Conservation (phyloP, 129 eudicot genomes). For the Arctium lappa region DNA sequence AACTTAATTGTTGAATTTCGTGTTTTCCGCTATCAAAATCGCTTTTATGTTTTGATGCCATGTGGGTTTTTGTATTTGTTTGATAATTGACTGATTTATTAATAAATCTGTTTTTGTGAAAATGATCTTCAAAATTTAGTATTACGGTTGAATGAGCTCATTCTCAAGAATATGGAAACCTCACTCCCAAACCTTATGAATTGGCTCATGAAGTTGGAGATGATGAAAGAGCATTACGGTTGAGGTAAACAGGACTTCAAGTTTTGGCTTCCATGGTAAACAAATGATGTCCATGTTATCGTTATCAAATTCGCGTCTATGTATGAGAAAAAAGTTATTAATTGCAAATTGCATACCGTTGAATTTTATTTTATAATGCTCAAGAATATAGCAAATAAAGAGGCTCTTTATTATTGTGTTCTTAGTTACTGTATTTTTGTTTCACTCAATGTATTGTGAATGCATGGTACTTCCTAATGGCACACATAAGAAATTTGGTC, state of each 20-base stretch:
- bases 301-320: neutral
- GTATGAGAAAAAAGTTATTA: neutral
- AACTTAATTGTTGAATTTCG: too few species aligned
- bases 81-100: too few species aligned
- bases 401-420: conserved; percentile 1
- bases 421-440: conserved; percentile 1
- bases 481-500: neutral
- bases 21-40: too few species aligned
- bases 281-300: neutral
- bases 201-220: conserved; percentile 80
- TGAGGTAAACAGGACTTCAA: conserved; percentile 77
- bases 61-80: too few species aligned
- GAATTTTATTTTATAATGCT: neutral
- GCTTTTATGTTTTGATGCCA: too few species aligned
- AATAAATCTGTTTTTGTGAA: too few species aligned
- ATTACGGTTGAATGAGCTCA: too few species aligned
- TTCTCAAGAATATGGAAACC: conserved; percentile 38
- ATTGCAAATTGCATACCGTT: neutral
- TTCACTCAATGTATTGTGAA: neutral
- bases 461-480: neutral
- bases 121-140: too few species aligned
- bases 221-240: conserved; percentile 58
- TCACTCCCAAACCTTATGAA: conserved; percentile 71
- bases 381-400: conserved; percentile 2
- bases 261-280: conserved; percentile 75